Evolutionary conservation across 345 rosid species (phyloP).

Genomic region (Hirschfeldia incana): DNA sequence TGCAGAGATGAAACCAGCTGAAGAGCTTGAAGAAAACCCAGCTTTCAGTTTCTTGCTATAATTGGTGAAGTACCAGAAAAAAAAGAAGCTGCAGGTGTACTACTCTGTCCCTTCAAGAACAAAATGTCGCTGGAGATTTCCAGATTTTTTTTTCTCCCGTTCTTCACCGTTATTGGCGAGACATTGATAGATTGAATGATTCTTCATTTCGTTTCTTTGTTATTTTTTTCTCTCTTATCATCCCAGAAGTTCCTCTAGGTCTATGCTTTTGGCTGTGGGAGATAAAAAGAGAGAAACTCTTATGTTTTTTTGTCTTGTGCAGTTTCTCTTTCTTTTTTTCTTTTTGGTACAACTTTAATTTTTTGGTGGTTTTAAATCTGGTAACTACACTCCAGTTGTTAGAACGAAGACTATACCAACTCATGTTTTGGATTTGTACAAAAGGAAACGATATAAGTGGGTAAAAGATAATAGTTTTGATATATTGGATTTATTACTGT

Average conservation of each 20-base stretch:
- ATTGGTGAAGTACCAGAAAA: constrained; percentile 21
- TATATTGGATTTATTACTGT: background rate
- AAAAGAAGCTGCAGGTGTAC: constrained; percentile 14
- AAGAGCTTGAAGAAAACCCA: constrained; percentile 76
- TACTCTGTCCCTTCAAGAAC: constrained; percentile 1
- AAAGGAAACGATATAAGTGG: background rate
- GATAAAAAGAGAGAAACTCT: background rate
- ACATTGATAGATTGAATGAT: constrained; percentile 12
- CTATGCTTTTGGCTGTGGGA: constrained; percentile 17
- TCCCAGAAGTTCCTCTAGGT: constrained; percentile 3
- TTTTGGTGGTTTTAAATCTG: constrained; percentile 6
- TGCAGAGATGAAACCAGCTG: constrained; percentile 75
- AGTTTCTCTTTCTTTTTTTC: background rate
- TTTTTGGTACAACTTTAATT: constrained; percentile 5
- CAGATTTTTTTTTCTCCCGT: background rate
- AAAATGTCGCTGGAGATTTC: constrained; percentile 16
- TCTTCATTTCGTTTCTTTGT: constrained; percentile 13
- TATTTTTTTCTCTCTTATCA: constrained; percentile 3
- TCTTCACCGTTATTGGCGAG: background rate
- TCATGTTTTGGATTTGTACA: constrained; percentile 26
- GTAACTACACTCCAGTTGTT: constrained; percentile 12
- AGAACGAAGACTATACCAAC: constrained; percentile 5
- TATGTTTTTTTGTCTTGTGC: constrained; percentile 30
- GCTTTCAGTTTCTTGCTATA: constrained; percentile 79
- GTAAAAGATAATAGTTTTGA: constrained; percentile 10